Percentiles rank a stretch among this genome's conserved stretches.
phyloP scores from a whole-genome alignment of 2,329 filamentous ascomycete genomes.

The Colletotrichum cereale region DNA sequence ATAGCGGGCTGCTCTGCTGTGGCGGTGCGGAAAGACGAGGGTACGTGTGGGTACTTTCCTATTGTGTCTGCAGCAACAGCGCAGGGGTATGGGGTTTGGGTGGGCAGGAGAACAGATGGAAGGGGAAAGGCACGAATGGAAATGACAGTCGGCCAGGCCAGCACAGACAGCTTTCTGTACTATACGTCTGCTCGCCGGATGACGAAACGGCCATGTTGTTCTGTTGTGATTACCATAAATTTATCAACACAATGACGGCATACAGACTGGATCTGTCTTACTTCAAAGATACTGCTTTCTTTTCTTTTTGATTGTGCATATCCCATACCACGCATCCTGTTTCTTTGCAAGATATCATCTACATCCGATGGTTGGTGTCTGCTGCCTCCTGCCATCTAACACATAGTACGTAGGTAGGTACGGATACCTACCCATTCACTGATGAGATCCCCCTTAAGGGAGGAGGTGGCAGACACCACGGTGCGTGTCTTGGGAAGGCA shows the following conservation, averaged over 20 bases:
- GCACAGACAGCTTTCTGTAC: background rate
- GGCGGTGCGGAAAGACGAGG: constrained; percentile 36
- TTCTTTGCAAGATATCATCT: background rate
- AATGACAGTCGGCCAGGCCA: constrained; percentile 14
- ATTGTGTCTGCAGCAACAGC: constrained; percentile 34
- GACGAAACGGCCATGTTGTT: constrained; percentile 28
- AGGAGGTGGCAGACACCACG: background rate
- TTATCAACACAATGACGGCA: constrained; percentile 18
- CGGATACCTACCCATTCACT: background rate
- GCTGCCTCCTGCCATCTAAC: background rate
- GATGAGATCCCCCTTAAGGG: background rate
- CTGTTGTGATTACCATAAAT: constrained; percentile 26
- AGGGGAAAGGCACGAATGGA: constrained; percentile 27
- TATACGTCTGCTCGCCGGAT: constrained; percentile 21
- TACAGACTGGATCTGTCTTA: background rate
- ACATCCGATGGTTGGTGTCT: background rate
- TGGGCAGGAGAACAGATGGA: constrained; percentile 6
- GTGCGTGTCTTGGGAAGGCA: constrained; percentile 23
- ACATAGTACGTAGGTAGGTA: too few species aligned
- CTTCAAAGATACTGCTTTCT: background rate
- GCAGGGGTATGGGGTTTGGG: constrained; percentile 23
- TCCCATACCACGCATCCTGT: background rate
- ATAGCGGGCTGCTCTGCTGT: constrained; percentile 27
- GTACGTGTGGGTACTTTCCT: constrained; percentile 37
- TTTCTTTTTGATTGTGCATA: too few species aligned